Evolutionary conservation across 768 basidiomycete genomes (phyloP).

Genomic region (Russula earlei): DNA sequence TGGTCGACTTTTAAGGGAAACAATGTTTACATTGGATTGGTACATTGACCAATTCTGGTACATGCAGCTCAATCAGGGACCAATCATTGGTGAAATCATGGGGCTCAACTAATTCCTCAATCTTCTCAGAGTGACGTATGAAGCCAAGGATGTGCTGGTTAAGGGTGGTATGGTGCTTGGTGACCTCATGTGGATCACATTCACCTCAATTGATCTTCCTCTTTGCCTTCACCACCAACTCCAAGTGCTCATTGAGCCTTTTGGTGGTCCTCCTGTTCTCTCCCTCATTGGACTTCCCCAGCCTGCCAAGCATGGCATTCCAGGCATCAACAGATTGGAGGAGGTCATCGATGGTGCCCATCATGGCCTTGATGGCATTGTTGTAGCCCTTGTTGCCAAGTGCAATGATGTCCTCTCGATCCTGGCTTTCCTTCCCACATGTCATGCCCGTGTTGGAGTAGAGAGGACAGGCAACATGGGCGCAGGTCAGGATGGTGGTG

Average conservation of each 20-base stretch:
- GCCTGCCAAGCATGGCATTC: slow-evolving; percentile 20
- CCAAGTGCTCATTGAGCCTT: neutral
- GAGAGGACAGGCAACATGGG: no score
- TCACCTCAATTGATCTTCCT: slow-evolving; percentile 21
- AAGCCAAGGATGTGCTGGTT: slow-evolving; percentile 28
- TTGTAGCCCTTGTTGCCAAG: slow-evolving; percentile 9
- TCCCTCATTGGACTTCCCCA: slow-evolving; percentile 21
- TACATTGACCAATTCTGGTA: no score
- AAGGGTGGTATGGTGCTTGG: slow-evolving; percentile 20
- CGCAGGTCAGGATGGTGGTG: no score
- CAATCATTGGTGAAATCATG: slow-evolving; percentile 24
- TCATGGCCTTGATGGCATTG: slow-evolving; percentile 11
- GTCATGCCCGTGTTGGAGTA: no score
- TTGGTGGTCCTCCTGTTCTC: slow-evolving; percentile 16
- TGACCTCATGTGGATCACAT: slow-evolving; percentile 26
- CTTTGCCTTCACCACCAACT: slow-evolving; percentile 19
- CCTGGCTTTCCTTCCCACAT: no score
- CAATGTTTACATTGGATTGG: no score
- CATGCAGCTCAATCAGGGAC: slow-evolving; percentile 24
- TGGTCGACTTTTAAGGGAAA: slow-evolving; percentile 26
- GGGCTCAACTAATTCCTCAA: slow-evolving; percentile 23
- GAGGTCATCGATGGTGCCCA: slow-evolving; percentile 2
- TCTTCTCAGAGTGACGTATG: slow-evolving; percentile 26
- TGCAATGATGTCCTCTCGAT: slow-evolving; percentile 8
- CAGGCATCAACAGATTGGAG: slow-evolving; percentile 16